Evolutionary conservation across 2,329 filamentous ascomycete genomes (phyloP).

Genomic region (Leptographium galeiforme): DNA sequence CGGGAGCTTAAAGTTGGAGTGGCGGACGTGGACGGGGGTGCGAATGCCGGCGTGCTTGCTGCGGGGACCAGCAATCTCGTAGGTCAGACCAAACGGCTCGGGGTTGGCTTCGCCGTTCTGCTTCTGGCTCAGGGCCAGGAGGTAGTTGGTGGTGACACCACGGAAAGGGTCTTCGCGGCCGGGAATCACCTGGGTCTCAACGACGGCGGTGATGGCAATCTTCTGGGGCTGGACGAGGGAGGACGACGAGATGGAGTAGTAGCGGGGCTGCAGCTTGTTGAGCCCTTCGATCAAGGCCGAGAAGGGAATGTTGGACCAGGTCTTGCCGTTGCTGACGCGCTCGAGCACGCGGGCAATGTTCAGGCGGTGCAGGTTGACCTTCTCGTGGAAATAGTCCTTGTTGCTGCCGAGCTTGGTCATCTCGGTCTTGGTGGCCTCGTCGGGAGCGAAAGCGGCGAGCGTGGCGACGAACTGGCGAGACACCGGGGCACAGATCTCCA

Average conservation of each 20-base stretch:
- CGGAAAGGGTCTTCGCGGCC: constrained; percentile 69
- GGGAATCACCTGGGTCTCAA: constrained; percentile 69
- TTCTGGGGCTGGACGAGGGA: constrained; percentile 87
- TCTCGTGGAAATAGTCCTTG: constrained; percentile 88
- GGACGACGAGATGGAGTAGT: constrained; percentile 98
- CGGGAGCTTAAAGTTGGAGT: constrained; percentile 98
- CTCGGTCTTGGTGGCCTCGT: constrained; percentile 71
- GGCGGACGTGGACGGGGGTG: constrained; percentile 87
- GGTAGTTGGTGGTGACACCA: constrained; percentile 93
- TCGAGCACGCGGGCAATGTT: constrained; percentile 83
- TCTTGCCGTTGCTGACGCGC: constrained; percentile 55
- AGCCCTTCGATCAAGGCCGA: constrained; percentile 88
- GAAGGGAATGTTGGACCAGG: constrained; percentile 80
- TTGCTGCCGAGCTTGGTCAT: constrained; percentile 81
- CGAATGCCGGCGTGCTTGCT: constrained; percentile 97
- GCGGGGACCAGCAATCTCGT: constrained; percentile 75
- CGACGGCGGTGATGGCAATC: constrained; percentile 88
- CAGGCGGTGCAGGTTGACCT: constrained; percentile 67
- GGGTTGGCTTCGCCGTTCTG: constrained; percentile 79
- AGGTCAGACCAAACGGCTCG: constrained; percentile 71
- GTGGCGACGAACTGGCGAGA: constrained; percentile 90
- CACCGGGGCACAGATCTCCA: constrained; percentile 90
- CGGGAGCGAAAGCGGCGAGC: constrained; percentile 78
- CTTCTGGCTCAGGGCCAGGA: constrained; percentile 89
- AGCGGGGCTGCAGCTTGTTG: constrained; percentile 89